Evolutionary conservation across 768 basidiomycete species (phyloP).

Genomic region (Crucibulum laeve): DNA sequence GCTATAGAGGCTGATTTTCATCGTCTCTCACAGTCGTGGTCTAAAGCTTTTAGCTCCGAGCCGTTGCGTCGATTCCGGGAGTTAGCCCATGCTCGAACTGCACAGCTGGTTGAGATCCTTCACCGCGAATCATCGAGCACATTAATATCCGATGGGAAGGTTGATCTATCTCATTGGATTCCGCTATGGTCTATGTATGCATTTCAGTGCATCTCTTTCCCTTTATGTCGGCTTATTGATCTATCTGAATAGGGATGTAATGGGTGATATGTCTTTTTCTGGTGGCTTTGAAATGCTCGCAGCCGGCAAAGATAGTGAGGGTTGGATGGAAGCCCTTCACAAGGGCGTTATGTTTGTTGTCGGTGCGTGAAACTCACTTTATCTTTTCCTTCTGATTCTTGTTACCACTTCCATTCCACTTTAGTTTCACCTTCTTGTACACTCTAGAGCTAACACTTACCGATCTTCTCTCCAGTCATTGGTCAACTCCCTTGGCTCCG

Average conservation of each 20-base stretch:
- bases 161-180: conserved; percentile 16
- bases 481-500: conserved; percentile 20
- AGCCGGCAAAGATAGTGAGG: conserved; percentile 16
- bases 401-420: too few relatives aligned
- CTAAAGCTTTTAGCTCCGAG: conserved; percentile 21
- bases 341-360: conserved; percentile 15
- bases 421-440: not conserved
- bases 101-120: conserved; percentile 9
- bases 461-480: conserved; percentile 7
- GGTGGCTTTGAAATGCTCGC: conserved; percentile 19
- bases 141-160: too few relatives aligned
- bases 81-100: conserved; percentile 7
- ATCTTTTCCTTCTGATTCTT: too few relatives aligned
- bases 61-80: conserved; percentile 17
- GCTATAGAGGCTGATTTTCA: conserved; percentile 4
- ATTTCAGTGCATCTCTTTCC: not conserved
- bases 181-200: conserved; percentile 7
- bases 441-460: not conserved
- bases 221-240: not conserved
- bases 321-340: conserved; percentile 19
- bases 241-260: conserved; percentile 12
- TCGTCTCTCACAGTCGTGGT: conserved; percentile 25
- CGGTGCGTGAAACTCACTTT: too few relatives aligned
- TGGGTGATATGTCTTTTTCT: conserved; percentile 21
- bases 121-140: not conserved